These are phyloP conservation scores for Gamsiella multidivaricata DNA, from an alignment of 192 early-diverging fungal genomes.

Conservation along the genomic window DNA sequence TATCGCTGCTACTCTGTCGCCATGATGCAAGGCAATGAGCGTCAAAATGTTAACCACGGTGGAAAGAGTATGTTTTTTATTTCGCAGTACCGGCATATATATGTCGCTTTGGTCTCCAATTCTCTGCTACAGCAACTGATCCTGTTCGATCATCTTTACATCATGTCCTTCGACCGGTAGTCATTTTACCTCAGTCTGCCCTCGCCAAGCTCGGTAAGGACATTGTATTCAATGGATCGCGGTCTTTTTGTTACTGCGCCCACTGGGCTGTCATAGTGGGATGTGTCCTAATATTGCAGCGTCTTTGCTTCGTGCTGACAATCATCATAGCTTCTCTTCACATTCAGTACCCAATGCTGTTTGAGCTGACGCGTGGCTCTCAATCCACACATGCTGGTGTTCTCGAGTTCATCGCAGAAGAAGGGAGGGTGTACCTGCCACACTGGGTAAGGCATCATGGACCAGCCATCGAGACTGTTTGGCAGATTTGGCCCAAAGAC, in stretches of 20 bases:
- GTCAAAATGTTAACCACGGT: conserved; percentile 79
- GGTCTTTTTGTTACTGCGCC: too few relatives aligned
- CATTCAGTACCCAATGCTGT: conserved; percentile 93
- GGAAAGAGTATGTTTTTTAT: conserved; percentile 75
- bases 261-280: neutral
- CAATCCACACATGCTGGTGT: conserved; percentile 91
- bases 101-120: neutral
- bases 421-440: conserved; percentile 94
- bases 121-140: neutral
- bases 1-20: conserved; percentile 80
- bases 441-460: conserved; percentile 91
- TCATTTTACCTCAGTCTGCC: conserved; percentile 83
- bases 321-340: conserved; percentile 73
- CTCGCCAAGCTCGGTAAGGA: conserved; percentile 39
- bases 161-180: conserved; percentile 46
- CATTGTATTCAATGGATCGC: too few relatives aligned
- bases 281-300: neutral
- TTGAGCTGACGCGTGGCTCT: conserved; percentile 78
- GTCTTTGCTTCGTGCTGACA: neutral
- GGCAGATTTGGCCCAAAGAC: too few relatives aligned
- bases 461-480: too few relatives aligned
- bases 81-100: too few relatives aligned
- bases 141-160: conserved; percentile 1
- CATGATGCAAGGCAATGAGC: conserved; percentile 75
- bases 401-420: conserved; percentile 97